A percentile compares a stretch with the other conserved stretches of the same genome.
Conservation (phyloP, 768 basidiomycete genomes). For the Pilatotrama ljubarskyi region DNA sequence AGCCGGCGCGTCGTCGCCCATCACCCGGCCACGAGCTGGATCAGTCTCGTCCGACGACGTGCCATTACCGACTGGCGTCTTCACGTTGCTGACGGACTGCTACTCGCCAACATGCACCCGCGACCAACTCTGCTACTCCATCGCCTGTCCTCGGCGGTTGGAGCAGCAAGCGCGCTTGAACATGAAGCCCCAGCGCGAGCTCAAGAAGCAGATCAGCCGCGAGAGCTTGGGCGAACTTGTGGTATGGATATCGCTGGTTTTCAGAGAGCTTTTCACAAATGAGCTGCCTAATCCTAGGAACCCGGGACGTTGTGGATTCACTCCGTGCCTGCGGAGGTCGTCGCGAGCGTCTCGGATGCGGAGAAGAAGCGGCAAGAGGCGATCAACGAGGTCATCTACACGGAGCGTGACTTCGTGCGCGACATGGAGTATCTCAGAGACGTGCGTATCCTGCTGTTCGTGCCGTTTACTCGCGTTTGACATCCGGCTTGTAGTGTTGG, state of each 20-base stretch:
- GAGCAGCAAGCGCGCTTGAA: conserved; percentile 95
- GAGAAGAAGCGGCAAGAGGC: conserved; percentile 98
- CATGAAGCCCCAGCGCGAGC: conserved; percentile 89
- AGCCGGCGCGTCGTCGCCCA: conserved; percentile 23
- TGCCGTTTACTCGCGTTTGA: neutral
- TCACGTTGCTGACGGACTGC: conserved; percentile 94
- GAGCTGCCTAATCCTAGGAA: conserved; percentile 42
- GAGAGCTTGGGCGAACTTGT: conserved; percentile 82
- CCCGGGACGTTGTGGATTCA: conserved; percentile 94
- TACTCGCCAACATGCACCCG: conserved; percentile 97
- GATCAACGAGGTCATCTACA: conserved; percentile 95
- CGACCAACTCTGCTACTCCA: conserved; percentile 95
- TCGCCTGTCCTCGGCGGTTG: conserved; percentile 89
- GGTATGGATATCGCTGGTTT: conserved; percentile 41
- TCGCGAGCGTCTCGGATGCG: conserved; percentile 85
- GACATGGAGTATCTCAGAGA: conserved; percentile 98
- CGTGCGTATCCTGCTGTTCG: conserved; percentile 40
- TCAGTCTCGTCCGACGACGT: conserved; percentile 57
- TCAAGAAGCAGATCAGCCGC: conserved; percentile 79
- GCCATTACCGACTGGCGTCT: conserved; percentile 87
- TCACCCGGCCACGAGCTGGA: conserved; percentile 40
- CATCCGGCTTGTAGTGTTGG: conserved; percentile 63
- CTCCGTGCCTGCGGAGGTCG: conserved; percentile 91
- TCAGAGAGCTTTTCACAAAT: conserved; percentile 12
- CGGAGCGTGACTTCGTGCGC: conserved; percentile 95